Percentiles rank a stretch among this genome's conserved stretches.
Conservation (phyloP, 78 protist species). For the Chrysochromulina tobinii region DNA sequence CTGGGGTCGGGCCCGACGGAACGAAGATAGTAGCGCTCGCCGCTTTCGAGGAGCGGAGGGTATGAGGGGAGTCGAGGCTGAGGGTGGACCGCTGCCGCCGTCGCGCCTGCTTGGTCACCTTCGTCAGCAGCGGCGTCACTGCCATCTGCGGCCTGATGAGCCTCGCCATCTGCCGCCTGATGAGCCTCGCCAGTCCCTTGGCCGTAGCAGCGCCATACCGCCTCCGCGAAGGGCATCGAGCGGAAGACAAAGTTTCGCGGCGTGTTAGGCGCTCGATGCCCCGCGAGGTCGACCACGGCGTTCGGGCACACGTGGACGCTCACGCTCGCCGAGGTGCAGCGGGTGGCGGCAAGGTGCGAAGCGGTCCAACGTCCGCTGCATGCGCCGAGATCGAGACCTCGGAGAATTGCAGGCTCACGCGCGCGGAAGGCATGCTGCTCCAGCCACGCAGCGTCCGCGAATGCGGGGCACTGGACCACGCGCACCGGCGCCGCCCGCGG, state of each 20-base stretch:
- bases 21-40: neutral
- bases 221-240: slow-evolving; percentile 36
- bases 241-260: slow-evolving; percentile 21
- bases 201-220: neutral
- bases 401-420: slow-evolving; percentile 9
- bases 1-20: neutral
- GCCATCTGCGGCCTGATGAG: neutral
- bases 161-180: neutral
- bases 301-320: slow-evolving; percentile 37
- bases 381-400: slow-evolving; percentile 22
- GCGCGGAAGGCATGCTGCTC: neutral
- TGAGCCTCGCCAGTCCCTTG: too few relatives aligned
- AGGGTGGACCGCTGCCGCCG: neutral
- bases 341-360: neutral
- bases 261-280: slow-evolving; percentile 26
- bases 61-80: too few relatives aligned
- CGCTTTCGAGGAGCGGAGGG: neutral
- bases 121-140: too few relatives aligned
- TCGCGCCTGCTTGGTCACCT: neutral
- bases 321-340: neutral
- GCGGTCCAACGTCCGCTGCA: slow-evolving; percentile 21
- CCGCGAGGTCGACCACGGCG: slow-evolving; percentile 26
- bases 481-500: neutral
- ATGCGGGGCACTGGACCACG: neutral
- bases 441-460: neutral